Evolutionary conservation across 164 flowering plant species (phyloP), one percentile per base, ranked within the genome.

Genomic region (Stephania japonica): DNA sequence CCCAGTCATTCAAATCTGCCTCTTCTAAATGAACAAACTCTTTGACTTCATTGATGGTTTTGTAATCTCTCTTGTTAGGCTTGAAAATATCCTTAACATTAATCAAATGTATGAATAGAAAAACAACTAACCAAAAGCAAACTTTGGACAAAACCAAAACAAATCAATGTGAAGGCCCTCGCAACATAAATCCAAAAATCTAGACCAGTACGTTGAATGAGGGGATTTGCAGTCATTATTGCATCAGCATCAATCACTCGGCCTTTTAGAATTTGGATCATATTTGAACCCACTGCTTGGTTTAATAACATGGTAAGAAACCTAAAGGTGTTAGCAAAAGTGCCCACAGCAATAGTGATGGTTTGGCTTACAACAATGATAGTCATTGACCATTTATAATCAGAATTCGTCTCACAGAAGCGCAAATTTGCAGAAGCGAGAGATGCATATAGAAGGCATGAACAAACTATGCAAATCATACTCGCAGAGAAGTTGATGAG

Each of bases 1-100:
- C 42, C 73, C 73, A 71, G 25, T 71, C 61, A 61, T 71, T 14
- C 32, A 59, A n/a, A 19, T 19, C 66, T n/a, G n/a, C n/a, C 14
- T 71, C 66, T 9, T 18, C 62, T 2, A 47, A 41, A 14, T 42
- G 23, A 25, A 64, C 59, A 7, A 64, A 14, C 19, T 64, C 68
- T 65, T 42, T n/a, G n/a, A 41, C 16, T 16, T 64, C 75, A 24
- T 42, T 38, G 7, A 27, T 27, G 18, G 26, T 19, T 18, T 42
- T 21, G 5, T 5, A 9, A 41, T 13, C n/a, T 24, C 12, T 32
- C n/a, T 63, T 25, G 2, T 6, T 19, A 9, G 6, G 4, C 19
- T 32, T 32, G 38, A 0, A 4, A 32, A 32, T 32, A 4, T 32
- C 38, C 2, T 32, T 1, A n/a, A n/a, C 38, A 4, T 32, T 2